These are phyloP conservation scores for Rhodotorula paludigena DNA, from an alignment of 768 basidiomycete species.

Conservation along the genomic window DNA sequence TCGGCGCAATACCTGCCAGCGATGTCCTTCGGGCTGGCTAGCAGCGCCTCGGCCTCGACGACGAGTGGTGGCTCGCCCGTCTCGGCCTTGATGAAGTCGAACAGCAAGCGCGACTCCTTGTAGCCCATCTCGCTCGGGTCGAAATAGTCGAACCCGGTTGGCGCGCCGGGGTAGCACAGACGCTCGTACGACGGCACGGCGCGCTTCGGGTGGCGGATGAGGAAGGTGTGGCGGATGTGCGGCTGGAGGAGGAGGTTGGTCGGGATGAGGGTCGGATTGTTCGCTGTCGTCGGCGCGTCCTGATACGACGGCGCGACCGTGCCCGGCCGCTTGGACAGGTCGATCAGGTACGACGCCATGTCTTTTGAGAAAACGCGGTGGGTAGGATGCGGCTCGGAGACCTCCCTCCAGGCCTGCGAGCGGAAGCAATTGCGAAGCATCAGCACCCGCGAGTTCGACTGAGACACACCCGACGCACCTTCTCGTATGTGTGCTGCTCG, in stretches of 20 bases:
- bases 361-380: constrained; percentile 40
- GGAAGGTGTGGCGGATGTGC: constrained; percentile 42
- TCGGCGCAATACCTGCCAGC: constrained; percentile 40
- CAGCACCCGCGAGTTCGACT: not conserved
- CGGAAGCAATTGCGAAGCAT: not conserved
- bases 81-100: constrained; percentile 28
- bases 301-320: constrained; percentile 25
- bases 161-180: constrained; percentile 40
- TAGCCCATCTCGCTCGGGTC: constrained; percentile 42
- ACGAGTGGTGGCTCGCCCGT: constrained; percentile 36
- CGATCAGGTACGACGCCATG: constrained; percentile 43
- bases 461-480: constrained; percentile 20
- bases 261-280: constrained; percentile 42
- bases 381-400: constrained; percentile 17
- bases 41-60: constrained; percentile 39
- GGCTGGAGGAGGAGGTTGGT: constrained; percentile 35
- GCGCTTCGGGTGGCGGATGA: constrained; percentile 42
- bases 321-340: constrained; percentile 19
- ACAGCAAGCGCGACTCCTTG: constrained; percentile 33
- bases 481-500: constrained; percentile 30
- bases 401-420: constrained; percentile 37
- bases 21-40: constrained; percentile 29
- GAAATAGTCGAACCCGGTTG: constrained; percentile 44
- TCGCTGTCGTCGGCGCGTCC: not conserved
- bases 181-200: constrained; percentile 42